phyloP scores from a whole-genome alignment of 352 stramenopile species.

The Phytophthora melonis region DNA sequence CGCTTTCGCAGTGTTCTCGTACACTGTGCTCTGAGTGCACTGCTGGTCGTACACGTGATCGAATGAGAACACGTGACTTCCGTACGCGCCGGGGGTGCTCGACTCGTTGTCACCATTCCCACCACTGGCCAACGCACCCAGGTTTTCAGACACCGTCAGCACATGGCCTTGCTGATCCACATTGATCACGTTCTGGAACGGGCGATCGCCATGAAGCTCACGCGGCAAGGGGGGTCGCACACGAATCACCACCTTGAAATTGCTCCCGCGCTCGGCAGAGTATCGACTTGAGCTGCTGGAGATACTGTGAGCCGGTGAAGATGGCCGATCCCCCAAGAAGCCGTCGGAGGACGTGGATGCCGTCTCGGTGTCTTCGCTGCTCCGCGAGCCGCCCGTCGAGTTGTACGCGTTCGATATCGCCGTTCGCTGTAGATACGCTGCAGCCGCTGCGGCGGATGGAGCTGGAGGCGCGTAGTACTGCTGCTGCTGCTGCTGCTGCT shows the following conservation, averaged over 20 bases:
- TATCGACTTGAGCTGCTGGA: conserved; percentile 46
- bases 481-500: conserved; percentile 28
- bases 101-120: conserved; percentile 34
- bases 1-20: conserved; percentile 93
- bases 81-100: conserved; percentile 64
- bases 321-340: conserved; percentile 37
- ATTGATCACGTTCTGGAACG: conserved; percentile 92
- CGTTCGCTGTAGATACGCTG: conserved; percentile 64
- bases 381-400: conserved; percentile 30
- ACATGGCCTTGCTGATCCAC: conserved; percentile 88
- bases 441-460: conserved; percentile 14
- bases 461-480: conserved; percentile 30
- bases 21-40: conserved; percentile 91
- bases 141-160: conserved; percentile 91
- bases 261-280: conserved; percentile 62
- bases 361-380: conserved; percentile 65
- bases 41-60: conserved; percentile 95
- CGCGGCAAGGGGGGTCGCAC: conserved; percentile 89
- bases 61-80: conserved; percentile 93
- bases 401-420: conserved; percentile 77
- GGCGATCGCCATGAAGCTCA: conserved; percentile 88
- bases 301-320: conserved; percentile 52
- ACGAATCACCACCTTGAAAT: conserved; percentile 95
- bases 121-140: conserved; percentile 52
- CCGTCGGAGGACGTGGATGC: conserved; percentile 66